phyloP scores from a whole-genome alignment of 2,329 filamentous ascomycete genomes.

The Tolypocladium album region DNA sequence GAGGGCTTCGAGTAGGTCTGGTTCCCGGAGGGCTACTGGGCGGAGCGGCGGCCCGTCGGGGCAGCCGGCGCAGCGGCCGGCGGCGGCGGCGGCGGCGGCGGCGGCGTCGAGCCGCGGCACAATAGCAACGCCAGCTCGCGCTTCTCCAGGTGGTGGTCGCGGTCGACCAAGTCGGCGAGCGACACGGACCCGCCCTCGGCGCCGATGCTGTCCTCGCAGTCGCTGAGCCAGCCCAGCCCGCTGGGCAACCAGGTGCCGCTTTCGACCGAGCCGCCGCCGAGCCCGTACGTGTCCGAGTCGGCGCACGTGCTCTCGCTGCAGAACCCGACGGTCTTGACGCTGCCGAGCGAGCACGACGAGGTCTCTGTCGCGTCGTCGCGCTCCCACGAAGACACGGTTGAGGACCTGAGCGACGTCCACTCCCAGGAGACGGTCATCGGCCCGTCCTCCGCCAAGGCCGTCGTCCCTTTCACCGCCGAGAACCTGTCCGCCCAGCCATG shows the following conservation, averaged over 20 bases:
- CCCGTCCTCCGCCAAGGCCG: not conserved
- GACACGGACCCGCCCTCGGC: constrained; percentile 16
- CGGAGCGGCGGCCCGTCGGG: constrained; percentile 34
- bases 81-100: not conserved
- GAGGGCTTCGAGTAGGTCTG: constrained; percentile 51
- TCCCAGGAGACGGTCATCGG: not conserved
- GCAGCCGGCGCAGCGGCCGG: not conserved
- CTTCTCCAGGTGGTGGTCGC: constrained; percentile 30
- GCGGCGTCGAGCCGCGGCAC: constrained; percentile 9
- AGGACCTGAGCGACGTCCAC: not conserved
- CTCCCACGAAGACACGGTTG: not conserved
- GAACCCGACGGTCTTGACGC: constrained; percentile 9
- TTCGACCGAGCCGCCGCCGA: constrained; percentile 11
- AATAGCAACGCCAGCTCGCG: constrained; percentile 22
- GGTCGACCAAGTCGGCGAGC: constrained; percentile 24
- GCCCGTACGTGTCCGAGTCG: constrained; percentile 35
- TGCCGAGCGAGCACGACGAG: constrained; percentile 5
- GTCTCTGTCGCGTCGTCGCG: constrained; percentile 2
- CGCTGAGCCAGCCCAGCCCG: constrained; percentile 7
- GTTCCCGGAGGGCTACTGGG: constrained; percentile 53
- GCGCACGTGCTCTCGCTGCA: constrained; percentile 38
- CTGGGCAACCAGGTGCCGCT: constrained; percentile 3
- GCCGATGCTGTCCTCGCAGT: constrained; percentile 13
- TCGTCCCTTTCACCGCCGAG: not conserved
- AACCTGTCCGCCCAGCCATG: constrained; percentile 1